Base-by-base conservation (phyloP, 1,139 yeast genomes). In the Candida neerlandica region DNA sequence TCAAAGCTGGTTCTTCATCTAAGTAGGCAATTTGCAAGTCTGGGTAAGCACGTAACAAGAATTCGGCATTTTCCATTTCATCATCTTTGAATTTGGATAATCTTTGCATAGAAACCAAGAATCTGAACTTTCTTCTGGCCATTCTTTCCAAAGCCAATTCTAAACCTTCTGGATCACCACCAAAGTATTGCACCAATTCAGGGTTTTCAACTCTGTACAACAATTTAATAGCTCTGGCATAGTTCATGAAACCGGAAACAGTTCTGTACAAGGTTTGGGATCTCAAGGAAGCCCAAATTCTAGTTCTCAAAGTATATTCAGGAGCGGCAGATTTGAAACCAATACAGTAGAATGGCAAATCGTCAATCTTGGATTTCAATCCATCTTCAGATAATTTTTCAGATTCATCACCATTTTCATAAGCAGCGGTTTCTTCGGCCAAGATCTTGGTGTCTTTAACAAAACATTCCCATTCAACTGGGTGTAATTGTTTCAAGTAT, bases 51-150 rank as follows among this genome's bases (percentile, higher is more conserved):
- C 67, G 62, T 43, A 70, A 67, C 51, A 67, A 62, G 43, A 63
- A 71, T 50, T 71, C 77, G 1, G 69, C 67, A 50, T 70, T 63
- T 51, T 75, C 74, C 44, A 59, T 55, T 51, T 75, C 80, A 49
- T 73, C 77, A 38, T 60, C 58, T 71, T 92, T 89, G 75, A 94
- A 94, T 73, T 94, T 95, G 58, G 97, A 83, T 97, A 66, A 62
- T 43, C 77, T 39, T 77, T 83, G 64, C 78, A 75, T 75, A 1
- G 79, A 71, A 0, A 71, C 71, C 70, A 92, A 81, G 66, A 94
- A 92, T 78, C 91, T 90, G 82, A 94, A 95, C 77, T 95, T 94
- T 79, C 99, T 86, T 80, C 99, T 89, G 34, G 99, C 98, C 99
- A 94, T 95, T 68, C 94, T 88, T 77, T 94, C 99, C 59, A 94